Evolutionary conservation across 129 eudicot species (phyloP), one percentile per base, ranked within the genome.

Genomic region (Oenanthe sinensis): DNA sequence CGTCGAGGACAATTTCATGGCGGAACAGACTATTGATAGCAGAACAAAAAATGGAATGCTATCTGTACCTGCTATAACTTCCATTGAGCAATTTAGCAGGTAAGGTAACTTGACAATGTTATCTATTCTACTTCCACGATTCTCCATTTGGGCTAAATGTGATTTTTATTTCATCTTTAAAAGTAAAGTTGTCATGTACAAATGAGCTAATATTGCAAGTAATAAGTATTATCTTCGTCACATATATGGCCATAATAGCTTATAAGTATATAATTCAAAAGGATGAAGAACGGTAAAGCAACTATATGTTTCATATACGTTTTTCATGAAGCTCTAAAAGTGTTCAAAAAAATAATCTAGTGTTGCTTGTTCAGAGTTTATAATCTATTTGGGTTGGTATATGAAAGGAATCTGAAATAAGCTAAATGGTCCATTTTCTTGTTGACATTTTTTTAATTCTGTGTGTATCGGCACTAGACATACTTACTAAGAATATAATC

Each of bases 41-140:
- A 82, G 44, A 83, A 92, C 88, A 52, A 89, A 91, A 46, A 82
- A 75, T 20, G 99, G 97, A 28, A 83, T 85, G 54, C 96, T 95
- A 79, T 95, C 99, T 75, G 85, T 84, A 73, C 96, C 96, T 82
- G 94, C 99, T 73, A 88, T 92, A 77, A 82, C 88, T 76, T 95
- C 99, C 62, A 88, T 95, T 81, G 99, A 95, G 87, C 99, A 92
- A 82, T 95, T 95, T 81, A 90, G 99, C 91, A 86, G 98, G 98
- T 91, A 81, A 81, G 80, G 16, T 62, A 69, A 69, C 71, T 87
- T 39, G 54, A 28, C 76, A 63, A 72, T 68, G 0, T 44, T 11
- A 19, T 40, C 30, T 40, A 19, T 71, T 44, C 5, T 45, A 73
- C 19, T 73, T 24, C 10, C 39, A 43, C 16, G 55, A 45, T 44